Evolutionary conservation across 2,329 filamentous ascomycete genomes (phyloP), one percentile per base, ranked within the genome.

Genomic region (Exophiala calicioides): DNA sequence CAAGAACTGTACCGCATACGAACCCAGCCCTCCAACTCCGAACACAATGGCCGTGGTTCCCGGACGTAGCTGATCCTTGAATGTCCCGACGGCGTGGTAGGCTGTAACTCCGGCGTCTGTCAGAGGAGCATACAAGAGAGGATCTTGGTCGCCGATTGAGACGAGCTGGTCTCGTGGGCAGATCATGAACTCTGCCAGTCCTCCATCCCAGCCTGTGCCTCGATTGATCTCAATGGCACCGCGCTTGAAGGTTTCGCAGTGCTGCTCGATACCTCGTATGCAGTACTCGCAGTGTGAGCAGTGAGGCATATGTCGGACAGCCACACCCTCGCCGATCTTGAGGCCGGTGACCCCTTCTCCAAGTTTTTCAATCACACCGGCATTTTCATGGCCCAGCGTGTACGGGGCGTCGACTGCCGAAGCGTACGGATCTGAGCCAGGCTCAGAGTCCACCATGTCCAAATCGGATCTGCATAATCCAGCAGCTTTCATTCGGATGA

Each of bases 301-400:
- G 18, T 55, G 52, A 8, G 42, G 52, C 47, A 55, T 51, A 24
- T 55, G 52, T 16, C 49, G 52, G 10, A 55, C 47, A 10, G 44
- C 47, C 3, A 55, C 52, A 3, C 32, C 39, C 34, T 56, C 53
- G n/a, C 50, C 53, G 13, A 53, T 32, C 20, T 51, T 31, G n/a
- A 56, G 32, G 44, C 44, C 52, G 12, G 38, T 49, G 24, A 56
- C 50, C 10, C 34, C 42, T 19, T 35, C 41, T 10, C 53, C 53
- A 1, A 44, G 33, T 8, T 20, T 44, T 24, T 44, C 48, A 19
- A 55, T 46, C 2, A 44, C 29, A 18, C 52, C 52, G 12, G 48
- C 52, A 31, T 44, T 55, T 35, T 55, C 52, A 26, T 55, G 52
- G 10, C 52, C 75, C 53, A 85, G 84, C 1, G 80, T 79, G 30